Evolutionary conservation across 768 basidiomycete genomes (phyloP).

Genomic region (Steccherinum ochraceum): DNA sequence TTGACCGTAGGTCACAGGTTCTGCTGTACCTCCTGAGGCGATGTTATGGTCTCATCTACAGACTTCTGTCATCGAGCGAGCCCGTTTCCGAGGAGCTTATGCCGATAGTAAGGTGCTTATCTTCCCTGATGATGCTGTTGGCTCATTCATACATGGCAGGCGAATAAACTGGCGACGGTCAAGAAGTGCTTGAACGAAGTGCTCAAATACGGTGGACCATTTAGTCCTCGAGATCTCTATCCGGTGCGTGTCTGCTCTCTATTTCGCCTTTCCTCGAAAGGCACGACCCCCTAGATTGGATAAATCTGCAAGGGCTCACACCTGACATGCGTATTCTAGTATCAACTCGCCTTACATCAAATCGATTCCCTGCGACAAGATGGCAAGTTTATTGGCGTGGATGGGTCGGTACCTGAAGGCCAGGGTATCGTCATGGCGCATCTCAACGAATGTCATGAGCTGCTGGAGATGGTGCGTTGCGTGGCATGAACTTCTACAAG

Average conservation of each 20-base stretch:
- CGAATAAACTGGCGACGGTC: constrained; percentile 93
- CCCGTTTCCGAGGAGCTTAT: constrained; percentile 98
- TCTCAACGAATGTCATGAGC: constrained; percentile 91
- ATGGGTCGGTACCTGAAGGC: constrained; percentile 89
- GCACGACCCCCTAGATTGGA: constrained; percentile 1
- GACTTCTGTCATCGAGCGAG: constrained; percentile 88
- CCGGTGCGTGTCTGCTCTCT: constrained; percentile 50
- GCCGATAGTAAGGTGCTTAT: constrained; percentile 66
- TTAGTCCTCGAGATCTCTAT: constrained; percentile 87
- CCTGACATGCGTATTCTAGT: constrained; percentile 38
- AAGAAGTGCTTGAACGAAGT: constrained; percentile 98
- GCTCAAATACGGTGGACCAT: constrained; percentile 90
- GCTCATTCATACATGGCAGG: constrained; percentile 37
- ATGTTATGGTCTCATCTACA: constrained; percentile 95
- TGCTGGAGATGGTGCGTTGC: constrained; percentile 80
- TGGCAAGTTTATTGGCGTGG: constrained; percentile 85
- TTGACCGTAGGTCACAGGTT: too few species aligned
- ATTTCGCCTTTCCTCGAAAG: constrained; percentile 1
- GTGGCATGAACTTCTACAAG: too few species aligned
- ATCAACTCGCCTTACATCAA: constrained; percentile 91
- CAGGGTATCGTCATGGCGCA: constrained; percentile 96
- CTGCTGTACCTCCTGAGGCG: constrained; percentile 87
- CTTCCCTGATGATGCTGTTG: background rate
- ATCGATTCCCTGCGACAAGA: constrained; percentile 92
- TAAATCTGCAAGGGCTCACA: background rate